These are phyloP conservation scores for Phytopythium kandeliae DNA, from an alignment of 352 stramenopile genomes.

Conservation along the genomic window DNA sequence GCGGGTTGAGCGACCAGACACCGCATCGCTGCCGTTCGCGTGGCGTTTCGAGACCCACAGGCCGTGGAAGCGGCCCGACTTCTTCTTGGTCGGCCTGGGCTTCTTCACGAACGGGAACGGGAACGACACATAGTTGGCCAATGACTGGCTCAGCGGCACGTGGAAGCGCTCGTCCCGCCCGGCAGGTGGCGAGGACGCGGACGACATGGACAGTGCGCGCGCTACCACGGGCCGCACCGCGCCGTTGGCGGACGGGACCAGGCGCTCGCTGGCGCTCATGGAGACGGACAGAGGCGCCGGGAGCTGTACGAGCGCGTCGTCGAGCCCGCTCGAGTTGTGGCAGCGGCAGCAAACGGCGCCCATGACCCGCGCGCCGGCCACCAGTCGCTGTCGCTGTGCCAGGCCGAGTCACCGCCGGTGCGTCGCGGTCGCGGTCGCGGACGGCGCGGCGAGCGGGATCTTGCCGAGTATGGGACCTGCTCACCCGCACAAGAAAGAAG, in stretches of 20 bases:
- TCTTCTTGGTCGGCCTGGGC: slow-evolving; percentile 3
- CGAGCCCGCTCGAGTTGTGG: slow-evolving; percentile 43
- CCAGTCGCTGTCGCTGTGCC: too few species aligned
- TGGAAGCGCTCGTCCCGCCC: slow-evolving; percentile 5
- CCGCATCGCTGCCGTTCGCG: neutral
- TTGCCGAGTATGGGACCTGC: too few species aligned
- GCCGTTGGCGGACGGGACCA: slow-evolving; percentile 1
- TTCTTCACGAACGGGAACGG: slow-evolving; percentile 69
- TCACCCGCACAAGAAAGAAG: too few species aligned
- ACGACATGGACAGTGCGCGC: slow-evolving; percentile 7
- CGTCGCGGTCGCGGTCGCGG: too few species aligned
- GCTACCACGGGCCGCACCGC: slow-evolving; percentile 2
- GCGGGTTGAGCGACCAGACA: neutral
- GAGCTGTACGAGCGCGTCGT: slow-evolving; percentile 48
- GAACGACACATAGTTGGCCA: slow-evolving; percentile 74
- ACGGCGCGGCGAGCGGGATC: too few species aligned
- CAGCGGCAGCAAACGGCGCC: slow-evolving; percentile 64
- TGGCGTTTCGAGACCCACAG: slow-evolving; percentile 3
- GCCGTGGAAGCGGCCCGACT: neutral
- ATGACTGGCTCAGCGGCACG: slow-evolving; percentile 38
- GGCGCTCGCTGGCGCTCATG: slow-evolving; percentile 17
- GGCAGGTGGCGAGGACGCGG: slow-evolving; percentile 1
- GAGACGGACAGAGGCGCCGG: slow-evolving; percentile 20
- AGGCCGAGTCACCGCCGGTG: too few species aligned
- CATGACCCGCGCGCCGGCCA: slow-evolving; percentile 23